phyloP scores from a whole-genome alignment of 306 rosid genomes.

The Albizia julibrissin region DNA sequence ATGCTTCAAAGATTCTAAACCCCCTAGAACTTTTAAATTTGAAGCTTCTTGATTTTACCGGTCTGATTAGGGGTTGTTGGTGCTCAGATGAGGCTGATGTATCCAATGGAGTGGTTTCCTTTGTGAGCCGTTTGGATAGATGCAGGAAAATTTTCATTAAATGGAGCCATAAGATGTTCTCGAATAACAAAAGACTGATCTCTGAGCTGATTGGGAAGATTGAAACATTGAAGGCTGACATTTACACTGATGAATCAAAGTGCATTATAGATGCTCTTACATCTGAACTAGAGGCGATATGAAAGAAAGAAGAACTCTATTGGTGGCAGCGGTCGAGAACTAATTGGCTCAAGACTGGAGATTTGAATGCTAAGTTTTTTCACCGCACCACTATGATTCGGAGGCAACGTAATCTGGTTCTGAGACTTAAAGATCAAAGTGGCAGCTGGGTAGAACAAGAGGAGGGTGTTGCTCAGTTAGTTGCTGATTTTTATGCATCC shows the following conservation, averaged over 20 bases:
- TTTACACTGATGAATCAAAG: neutral
- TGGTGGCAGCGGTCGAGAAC: neutral
- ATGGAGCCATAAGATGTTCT: neutral
- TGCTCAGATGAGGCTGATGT: too few species aligned
- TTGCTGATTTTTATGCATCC: neutral
- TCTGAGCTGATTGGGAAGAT: neutral
- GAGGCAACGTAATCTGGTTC: neutral
- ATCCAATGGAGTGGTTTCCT: too few species aligned
- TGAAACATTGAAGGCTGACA: neutral
- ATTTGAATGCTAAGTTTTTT: neutral
- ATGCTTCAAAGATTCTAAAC: neutral
- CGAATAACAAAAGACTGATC: too few species aligned
- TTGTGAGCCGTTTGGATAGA: too few species aligned
- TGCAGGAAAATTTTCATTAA: too few species aligned
- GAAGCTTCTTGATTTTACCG: too few species aligned
- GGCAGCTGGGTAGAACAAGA: neutral
- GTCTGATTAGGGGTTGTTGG: too few species aligned
- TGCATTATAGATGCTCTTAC: too few species aligned
- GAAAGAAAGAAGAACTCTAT: neutral
- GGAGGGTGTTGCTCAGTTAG: accelerated
- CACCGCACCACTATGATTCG: neutral
- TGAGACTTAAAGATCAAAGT: neutral
- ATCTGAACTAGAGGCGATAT: neutral
- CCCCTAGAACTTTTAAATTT: too few species aligned
- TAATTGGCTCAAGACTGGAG: neutral